Evolutionary conservation across 2,329 filamentous ascomycete species (phyloP).

Genomic region (Didymella arachidicola): DNA sequence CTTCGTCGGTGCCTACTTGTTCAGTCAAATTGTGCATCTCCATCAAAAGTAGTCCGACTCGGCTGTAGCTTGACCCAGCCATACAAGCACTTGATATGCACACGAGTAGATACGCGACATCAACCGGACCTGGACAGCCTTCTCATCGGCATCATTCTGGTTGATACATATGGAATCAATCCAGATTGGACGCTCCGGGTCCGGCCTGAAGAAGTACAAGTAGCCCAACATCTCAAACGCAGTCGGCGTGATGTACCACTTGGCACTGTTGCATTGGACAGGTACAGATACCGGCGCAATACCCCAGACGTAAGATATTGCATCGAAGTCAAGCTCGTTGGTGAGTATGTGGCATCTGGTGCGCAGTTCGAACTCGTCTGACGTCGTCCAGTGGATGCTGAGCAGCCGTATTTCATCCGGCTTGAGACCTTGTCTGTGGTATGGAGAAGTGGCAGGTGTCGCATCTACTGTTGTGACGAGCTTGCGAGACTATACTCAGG

Average conservation of each 20-base stretch:
- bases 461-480: too few relatives aligned
- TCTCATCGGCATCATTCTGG: constrained; percentile 8
- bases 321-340: constrained; percentile 2
- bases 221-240: constrained; percentile 10
- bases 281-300: not conserved
- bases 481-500: too few relatives aligned
- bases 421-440: not conserved
- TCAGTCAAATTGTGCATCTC: not conserved
- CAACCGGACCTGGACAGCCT: constrained; percentile 8
- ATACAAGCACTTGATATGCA: constrained; percentile 7
- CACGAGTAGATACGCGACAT: constrained; percentile 8
- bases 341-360: not conserved
- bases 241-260: not conserved
- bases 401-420: constrained; percentile 5
- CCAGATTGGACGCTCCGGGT: not conserved
- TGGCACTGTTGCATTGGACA: constrained; percentile 7
- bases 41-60: not conserved
- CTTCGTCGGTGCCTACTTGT: too few relatives aligned
- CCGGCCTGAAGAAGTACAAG: not conserved
- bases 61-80: not conserved
- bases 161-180: constrained; percentile 16
- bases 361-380: not conserved
- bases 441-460: not conserved
- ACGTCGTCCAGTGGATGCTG: not conserved
- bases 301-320: constrained; percentile 19